Conservation (phyloP, 306 rosid genomes). For the Elaeagnus macrophylla region DNA sequence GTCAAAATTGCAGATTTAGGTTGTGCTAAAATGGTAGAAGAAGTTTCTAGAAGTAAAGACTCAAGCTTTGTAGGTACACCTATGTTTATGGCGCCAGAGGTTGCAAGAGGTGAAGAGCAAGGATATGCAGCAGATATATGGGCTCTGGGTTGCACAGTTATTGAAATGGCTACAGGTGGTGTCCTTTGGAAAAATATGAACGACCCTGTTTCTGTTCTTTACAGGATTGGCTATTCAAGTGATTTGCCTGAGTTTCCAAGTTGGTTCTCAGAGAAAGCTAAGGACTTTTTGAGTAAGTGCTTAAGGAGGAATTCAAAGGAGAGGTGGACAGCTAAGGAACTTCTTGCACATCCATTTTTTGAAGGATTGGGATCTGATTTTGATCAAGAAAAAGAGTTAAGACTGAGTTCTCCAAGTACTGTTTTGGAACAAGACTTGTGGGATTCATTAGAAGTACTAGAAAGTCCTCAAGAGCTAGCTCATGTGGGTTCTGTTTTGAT, state of each 20-base stretch:
- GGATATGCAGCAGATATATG: constrained; percentile 40
- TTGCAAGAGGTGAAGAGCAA: constrained; percentile 35
- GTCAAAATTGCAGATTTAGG: constrained; percentile 48
- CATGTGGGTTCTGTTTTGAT: constrained; percentile 12
- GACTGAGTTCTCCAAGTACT: constrained; percentile 30
- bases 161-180: constrained; percentile 45
- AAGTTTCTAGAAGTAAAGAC: constrained; percentile 6
- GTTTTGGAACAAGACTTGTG: constrained; percentile 40
- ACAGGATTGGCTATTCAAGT: constrained; percentile 34
- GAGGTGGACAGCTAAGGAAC: constrained; percentile 35
- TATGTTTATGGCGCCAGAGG: constrained; percentile 49
- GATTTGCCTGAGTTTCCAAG: constrained; percentile 28
- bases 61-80: constrained; percentile 38
- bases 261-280: constrained; percentile 27
- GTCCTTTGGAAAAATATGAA: constrained; percentile 32
- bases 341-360: constrained; percentile 42
- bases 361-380: constrained; percentile 13
- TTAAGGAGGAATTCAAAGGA: constrained; percentile 29
- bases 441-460: constrained; percentile 27
- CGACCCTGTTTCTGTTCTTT: constrained; percentile 34
- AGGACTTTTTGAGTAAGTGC: constrained; percentile 39
- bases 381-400: neutral
- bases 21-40: constrained; percentile 31
- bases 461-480: constrained; percentile 9
- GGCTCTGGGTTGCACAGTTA: constrained; percentile 51